phyloP scores from a whole-genome alignment of 768 basidiomycete genomes.

The Xerocomus spinulosus region DNA sequence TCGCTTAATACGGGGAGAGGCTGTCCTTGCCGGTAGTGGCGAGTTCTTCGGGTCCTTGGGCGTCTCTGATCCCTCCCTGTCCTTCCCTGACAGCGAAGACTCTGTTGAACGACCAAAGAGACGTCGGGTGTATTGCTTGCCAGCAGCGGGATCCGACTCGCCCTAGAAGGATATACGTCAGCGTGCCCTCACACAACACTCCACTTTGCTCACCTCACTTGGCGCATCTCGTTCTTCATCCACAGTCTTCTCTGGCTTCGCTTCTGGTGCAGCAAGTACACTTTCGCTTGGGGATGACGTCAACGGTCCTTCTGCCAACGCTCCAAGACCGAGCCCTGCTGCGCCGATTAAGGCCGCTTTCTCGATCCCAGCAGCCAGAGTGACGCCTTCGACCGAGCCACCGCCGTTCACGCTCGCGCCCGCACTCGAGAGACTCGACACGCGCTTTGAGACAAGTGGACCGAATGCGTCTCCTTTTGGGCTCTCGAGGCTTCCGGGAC shows the following conservation, averaged over 20 bases:
- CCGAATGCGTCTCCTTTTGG: constrained; percentile 19
- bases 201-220: constrained; percentile 57
- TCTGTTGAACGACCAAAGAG: constrained; percentile 58
- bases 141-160: constrained; percentile 39
- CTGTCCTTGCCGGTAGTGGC: constrained; percentile 19
- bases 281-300: constrained; percentile 60
- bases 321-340: constrained; percentile 25
- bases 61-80: constrained; percentile 33
- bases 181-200: not conserved
- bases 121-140: constrained; percentile 42
- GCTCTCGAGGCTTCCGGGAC: constrained; percentile 32
- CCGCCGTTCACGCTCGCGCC: constrained; percentile 25
- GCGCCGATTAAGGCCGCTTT: constrained; percentile 17
- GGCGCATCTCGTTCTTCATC: constrained; percentile 56
- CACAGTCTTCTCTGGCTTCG: constrained; percentile 27
- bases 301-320: constrained; percentile 45
- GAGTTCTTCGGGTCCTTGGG: constrained; percentile 26
- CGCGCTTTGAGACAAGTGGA: constrained; percentile 19
- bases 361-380: constrained; percentile 17
- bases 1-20: constrained; percentile 19
- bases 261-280: constrained; percentile 39
- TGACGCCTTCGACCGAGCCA: constrained; percentile 16
- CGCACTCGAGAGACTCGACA: constrained; percentile 27
- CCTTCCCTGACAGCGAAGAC: constrained; percentile 30
- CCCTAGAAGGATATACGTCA: constrained; percentile 29